Base-by-base conservation (phyloP, 306 rosid species). In the Pterocarpus macrocarpus region DNA sequence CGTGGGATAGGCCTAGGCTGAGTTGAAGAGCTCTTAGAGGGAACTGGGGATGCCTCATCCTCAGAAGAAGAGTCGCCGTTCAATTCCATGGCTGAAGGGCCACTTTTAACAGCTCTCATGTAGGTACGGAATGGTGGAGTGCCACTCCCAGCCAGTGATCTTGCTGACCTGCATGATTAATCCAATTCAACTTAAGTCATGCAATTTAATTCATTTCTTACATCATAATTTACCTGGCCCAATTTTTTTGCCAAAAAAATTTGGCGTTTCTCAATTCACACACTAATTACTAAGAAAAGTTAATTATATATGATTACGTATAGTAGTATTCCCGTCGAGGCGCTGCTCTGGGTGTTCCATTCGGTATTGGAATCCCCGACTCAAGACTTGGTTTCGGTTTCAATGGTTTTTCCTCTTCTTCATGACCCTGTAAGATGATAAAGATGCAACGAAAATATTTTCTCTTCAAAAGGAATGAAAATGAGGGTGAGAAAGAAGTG, bases 141-240 rank as follows among this genome's bases (percentile, higher is more conserved):
- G 0, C 90, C 94, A 59, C 94, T 94, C 10, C 95, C 94, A 0
- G 94, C 97, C 85, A 94, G 30, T 0, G 97, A 92, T 81, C 98
- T 89, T 1, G 98, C 97, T 35, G 98, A 94, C 81, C 98, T 94
- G 89, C 65, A 34, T 41, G 76, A 56, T 71, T 66, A 39, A 13
- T 73, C 44, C 8, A 28, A 67, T 55, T 64, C 30, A 28, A 81
- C 12, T 13, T 8, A 35, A 57, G n/a, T 15, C 61, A 2, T 4
- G 1, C 7, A 10, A n/a, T 63, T 52, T 15, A 47, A 1, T 64
- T 77, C n/a, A 53, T 58, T 10, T 69, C 28, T 41, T 11, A 33
- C 2, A 4, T 12, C n/a, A 64, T 43, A 41, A 34, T 1, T 11
- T 5, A 4, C 0, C 13, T 14, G 14, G 16, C 6, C 38, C 28